phyloP scores from a whole-genome alignment of 148 eudicot genomes.

The Bassia scoparia region DNA sequence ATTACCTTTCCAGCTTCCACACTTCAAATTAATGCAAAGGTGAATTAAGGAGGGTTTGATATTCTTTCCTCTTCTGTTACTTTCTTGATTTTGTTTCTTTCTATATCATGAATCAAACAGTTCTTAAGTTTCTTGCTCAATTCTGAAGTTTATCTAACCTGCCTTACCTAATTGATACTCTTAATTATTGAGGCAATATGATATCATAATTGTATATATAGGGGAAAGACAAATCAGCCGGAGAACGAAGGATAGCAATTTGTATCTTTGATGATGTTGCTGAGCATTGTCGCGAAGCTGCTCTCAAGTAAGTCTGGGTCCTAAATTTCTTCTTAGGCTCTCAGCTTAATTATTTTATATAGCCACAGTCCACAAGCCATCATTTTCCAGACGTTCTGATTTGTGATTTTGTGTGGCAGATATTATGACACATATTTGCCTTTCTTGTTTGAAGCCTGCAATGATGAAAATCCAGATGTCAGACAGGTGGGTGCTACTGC shows the following conservation, averaged over 20 bases:
- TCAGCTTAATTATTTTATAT: not conserved
- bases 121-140: not conserved
- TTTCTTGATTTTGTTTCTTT: too few relatives aligned
- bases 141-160: not conserved
- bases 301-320: slow-evolving; percentile 59
- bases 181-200: slow-evolving; percentile 2
- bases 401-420: slow-evolving; percentile 34
- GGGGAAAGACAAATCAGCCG: slow-evolving; percentile 95
- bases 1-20: too few relatives aligned
- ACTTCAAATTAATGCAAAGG: too few relatives aligned
- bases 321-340: not conserved
- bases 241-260: slow-evolving; percentile 93
- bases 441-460: slow-evolving; percentile 87
- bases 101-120: too few relatives aligned
- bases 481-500: slow-evolving; percentile 56
- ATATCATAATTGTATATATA: slow-evolving; percentile 28
- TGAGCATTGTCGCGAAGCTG: slow-evolving; percentile 93
- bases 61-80: too few relatives aligned
- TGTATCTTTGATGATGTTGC: slow-evolving; percentile 96
- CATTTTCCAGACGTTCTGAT: not conserved
- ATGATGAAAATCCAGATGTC: slow-evolving; percentile 75
- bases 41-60: too few relatives aligned
- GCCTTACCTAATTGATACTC: not conserved
- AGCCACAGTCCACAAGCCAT: not conserved
- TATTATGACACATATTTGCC: slow-evolving; percentile 87